Base-by-base conservation (phyloP, 768 basidiomycete genomes). In the Tricholoma terreum region DNA sequence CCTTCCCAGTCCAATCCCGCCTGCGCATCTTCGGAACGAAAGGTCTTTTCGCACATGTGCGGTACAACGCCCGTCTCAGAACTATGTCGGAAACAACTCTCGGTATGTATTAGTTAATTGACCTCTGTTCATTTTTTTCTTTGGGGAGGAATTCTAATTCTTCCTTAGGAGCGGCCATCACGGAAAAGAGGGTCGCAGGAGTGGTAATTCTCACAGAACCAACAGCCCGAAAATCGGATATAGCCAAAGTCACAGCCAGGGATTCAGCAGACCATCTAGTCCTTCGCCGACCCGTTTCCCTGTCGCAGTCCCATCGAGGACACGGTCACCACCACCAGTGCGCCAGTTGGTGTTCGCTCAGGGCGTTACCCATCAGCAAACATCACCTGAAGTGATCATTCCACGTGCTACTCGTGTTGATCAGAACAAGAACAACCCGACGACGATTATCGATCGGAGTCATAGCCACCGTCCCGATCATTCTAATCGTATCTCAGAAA, bases 241-340 rank as follows among this genome's bases (percentile, higher is more conserved):
- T 49, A 49, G n/a, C 46, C 46, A 49, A 49, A 49, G 46, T 49
- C 46, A 31, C 15, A 49, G n/a, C 27, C 46, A 46, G 45, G 45
- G 30, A 3, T 8, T 49, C 9, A 17, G 30, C 7, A 49, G 46
- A 49, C 30, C 45, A 8, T 14, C 12, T 46, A 46, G 45, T 46
- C 24, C n/a, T 45, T 45, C 43, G 30, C 27, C n/a, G 3, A 31
- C 46, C 4, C 24, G 2, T 22, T 31, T 17, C 9, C 27, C 46
- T 17, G n/a, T 17, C 4, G n/a, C 8, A 3, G 9, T 30, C 27
- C 27, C 46, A 5, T 15, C 9, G n/a, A 49, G n/a, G 30, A 31
- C 46, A 17, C 46, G 30, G 30, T 15, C 45, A n/a, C 24, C 22
- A 11, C 46, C 30, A 49, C 46, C 46, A 31, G 8, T 15, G 4